Percentiles rank a stretch among this genome's conserved stretches.
phyloP scores from a whole-genome alignment of 179 eudicot genomes.

The Actinidia polygama region DNA sequence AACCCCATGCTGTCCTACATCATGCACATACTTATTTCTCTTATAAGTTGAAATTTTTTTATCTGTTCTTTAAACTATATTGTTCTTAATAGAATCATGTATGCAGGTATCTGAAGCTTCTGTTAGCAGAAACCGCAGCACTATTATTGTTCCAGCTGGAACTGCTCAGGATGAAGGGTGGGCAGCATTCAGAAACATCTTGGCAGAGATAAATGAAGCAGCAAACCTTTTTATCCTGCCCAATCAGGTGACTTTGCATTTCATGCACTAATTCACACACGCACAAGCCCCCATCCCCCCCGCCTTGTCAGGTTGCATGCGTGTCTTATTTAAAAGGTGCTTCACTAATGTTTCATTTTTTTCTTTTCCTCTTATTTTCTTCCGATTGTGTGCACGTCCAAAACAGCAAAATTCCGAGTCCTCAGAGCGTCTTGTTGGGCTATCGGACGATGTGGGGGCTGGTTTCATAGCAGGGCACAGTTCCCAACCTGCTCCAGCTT shows the following conservation, averaged over 20 bases:
- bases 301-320: neutral
- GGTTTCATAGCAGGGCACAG: constrained; percentile 93
- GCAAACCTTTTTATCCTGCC: constrained; percentile 62
- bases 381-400: constrained; percentile 1
- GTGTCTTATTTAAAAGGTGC: constrained; percentile 8
- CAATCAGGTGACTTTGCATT: constrained; percentile 58
- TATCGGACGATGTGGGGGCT: constrained; percentile 97
- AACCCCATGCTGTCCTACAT: no score
- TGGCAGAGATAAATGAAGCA: constrained; percentile 91
- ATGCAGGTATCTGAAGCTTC: constrained; percentile 93
- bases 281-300: neutral
- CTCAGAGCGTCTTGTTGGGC: constrained; percentile 83
- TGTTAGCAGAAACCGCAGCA: constrained; percentile 94
- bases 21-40: constrained; percentile 7
- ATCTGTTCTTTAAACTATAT: neutral
- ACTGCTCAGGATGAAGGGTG: constrained; percentile 90
- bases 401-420: constrained; percentile 71
- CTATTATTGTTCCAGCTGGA: constrained; percentile 96
- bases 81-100: neutral
- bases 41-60: neutral
- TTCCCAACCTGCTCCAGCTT: constrained; percentile 57
- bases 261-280: neutral
- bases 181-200: constrained; percentile 90
- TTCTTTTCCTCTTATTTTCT: constrained; percentile 5
- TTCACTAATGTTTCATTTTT: constrained; percentile 4